Evolutionary conservation across 176 grass and related monocot genomes (phyloP).

Genomic region (Zea mays): DNA sequence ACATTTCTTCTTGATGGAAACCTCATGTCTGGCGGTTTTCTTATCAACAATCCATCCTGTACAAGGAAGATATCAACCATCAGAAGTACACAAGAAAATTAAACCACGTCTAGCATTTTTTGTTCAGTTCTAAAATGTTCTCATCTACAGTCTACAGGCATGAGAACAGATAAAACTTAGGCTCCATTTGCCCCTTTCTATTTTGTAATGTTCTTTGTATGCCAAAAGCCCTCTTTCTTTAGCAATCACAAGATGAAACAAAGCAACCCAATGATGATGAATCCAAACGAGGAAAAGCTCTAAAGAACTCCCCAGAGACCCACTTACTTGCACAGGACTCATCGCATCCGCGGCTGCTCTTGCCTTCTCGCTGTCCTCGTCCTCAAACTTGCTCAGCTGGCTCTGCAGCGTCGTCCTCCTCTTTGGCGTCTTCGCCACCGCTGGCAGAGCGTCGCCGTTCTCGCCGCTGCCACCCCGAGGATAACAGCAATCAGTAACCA

Average conservation of each 20-base stretch:
- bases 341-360: too few relatives aligned
- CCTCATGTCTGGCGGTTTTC: slow-evolving; percentile 59
- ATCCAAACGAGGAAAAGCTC: slow-evolving; percentile 32
- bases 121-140: too few relatives aligned
- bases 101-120: neutral
- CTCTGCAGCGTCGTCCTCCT: too few relatives aligned
- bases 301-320: slow-evolving; percentile 5
- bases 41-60: slow-evolving; percentile 69
- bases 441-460: slow-evolving; percentile 17
- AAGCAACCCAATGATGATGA: slow-evolving; percentile 37
- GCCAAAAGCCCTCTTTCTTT: slow-evolving; percentile 46
- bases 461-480: slow-evolving; percentile 35
- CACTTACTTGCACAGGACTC: too few relatives aligned
- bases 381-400: too few relatives aligned
- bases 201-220: slow-evolving; percentile 40
- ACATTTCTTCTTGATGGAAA: slow-evolving; percentile 62
- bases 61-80: slow-evolving; percentile 30
- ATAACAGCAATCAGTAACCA: slow-evolving; percentile 38
- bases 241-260: slow-evolving; percentile 49
- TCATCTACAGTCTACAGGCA: too few relatives aligned
- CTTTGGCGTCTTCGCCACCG: neutral
- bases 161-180: slow-evolving; percentile 12
- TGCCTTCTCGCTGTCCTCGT: too few relatives aligned
- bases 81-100: neutral
- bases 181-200: slow-evolving; percentile 23